phyloP scores from a whole-genome alignment of 2,329 filamentous ascomycete species.

The Pseudocercospora fuligena region DNA sequence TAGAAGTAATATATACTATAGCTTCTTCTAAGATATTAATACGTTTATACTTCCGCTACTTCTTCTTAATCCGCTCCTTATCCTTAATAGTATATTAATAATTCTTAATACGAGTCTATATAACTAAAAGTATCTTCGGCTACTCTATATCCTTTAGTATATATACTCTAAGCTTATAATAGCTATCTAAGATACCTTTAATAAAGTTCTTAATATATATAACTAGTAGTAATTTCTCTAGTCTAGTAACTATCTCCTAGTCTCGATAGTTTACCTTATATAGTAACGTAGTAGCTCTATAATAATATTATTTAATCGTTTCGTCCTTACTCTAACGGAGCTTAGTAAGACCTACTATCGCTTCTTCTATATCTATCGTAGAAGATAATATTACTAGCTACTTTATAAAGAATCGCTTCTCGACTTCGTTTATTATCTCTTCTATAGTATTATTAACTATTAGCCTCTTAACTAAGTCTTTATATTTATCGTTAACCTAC shows the following conservation, averaged over 20 bases:
- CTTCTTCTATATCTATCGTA: neutral
- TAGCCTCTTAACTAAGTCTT: neutral
- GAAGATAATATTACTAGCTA: neutral
- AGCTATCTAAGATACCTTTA: neutral
- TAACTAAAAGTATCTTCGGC: neutral
- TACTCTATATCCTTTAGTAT: neutral
- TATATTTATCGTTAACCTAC: too few relatives aligned
- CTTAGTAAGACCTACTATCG: neutral
- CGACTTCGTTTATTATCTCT: neutral
- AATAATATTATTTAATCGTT: neutral
- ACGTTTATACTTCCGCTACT: neutral
- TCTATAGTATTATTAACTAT: neutral
- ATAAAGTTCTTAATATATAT: conserved; percentile 1
- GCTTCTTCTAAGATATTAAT: neutral
- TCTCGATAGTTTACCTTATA: neutral
- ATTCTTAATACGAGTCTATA: neutral
- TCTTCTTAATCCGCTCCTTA: neutral
- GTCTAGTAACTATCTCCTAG: neutral
- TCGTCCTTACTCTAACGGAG: neutral
- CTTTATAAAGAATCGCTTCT: neutral
- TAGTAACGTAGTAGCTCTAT: neutral
- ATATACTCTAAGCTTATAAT: neutral
- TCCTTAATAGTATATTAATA: neutral
- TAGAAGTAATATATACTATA: too few relatives aligned
- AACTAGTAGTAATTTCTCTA: neutral